Percentiles rank a stretch among this genome's conserved stretches.
Evolutionary conservation across 2,329 filamentous ascomycete genomes (phyloP).

Genomic region (Penicillium psychrosexuale): DNA sequence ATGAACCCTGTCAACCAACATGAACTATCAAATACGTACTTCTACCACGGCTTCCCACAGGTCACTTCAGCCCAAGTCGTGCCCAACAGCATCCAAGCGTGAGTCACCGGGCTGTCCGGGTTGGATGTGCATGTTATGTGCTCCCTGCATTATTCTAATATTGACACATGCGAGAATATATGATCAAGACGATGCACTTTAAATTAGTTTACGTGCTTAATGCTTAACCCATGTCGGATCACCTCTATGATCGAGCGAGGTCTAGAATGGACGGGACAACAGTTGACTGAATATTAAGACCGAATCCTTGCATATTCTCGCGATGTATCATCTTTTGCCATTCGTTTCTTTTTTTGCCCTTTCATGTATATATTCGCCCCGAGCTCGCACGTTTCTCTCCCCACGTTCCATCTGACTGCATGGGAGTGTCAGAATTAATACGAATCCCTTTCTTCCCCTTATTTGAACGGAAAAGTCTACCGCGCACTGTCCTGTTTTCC

Average conservation of each 20-base stretch:
- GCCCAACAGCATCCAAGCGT: constrained; percentile 19
- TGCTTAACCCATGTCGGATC: no score
- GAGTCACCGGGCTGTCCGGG: constrained; percentile 11
- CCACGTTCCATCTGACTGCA: constrained; percentile 4
- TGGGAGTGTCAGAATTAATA: neutral
- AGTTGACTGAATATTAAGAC: neutral
- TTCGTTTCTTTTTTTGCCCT: neutral
- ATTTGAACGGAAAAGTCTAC: constrained; percentile 2
- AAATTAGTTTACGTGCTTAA: no score
- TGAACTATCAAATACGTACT: neutral
- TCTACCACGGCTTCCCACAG: neutral
- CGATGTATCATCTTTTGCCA: neutral
- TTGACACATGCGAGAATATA: no score
- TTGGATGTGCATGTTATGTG: constrained; percentile 5
- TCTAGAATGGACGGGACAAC: neutral
- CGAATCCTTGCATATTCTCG: neutral
- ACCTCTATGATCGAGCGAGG: no score
- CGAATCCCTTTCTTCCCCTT: neutral
- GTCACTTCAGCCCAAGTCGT: constrained; percentile 11
- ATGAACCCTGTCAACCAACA: neutral
- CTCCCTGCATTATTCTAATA: no score
- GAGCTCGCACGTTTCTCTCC: neutral
- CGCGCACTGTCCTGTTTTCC: neutral
- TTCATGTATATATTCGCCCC: neutral
- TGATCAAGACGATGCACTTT: no score